These are phyloP conservation scores for Medicago lupulina DNA, from an alignment of 306 rosid genomes.

Conservation along the genomic window DNA sequence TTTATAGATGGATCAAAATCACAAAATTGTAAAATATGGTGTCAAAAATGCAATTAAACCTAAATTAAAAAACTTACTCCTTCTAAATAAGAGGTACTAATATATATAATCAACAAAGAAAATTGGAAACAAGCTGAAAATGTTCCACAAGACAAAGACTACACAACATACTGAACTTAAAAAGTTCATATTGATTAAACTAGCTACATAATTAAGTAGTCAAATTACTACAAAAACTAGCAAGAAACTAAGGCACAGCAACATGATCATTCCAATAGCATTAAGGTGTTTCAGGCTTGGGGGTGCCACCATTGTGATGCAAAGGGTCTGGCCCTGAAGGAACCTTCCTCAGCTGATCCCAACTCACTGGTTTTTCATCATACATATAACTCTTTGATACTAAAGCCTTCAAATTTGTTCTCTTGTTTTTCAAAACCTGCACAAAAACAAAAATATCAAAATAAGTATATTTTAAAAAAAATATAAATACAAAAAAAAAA, in stretches of 20 bases:
- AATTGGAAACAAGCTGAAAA: background rate
- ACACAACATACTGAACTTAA: background rate
- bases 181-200: too few species aligned
- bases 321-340: background rate
- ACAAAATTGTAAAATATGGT: too few species aligned
- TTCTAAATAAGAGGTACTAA: too few species aligned
- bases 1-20: too few species aligned
- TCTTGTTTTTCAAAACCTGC: background rate
- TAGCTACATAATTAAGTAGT: background rate
- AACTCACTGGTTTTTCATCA: background rate
- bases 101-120: too few species aligned
- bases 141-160: background rate
- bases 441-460: background rate
- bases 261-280: background rate
- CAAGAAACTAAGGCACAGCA: background rate
- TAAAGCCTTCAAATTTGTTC: background rate
- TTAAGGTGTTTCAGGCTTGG: background rate
- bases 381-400: background rate
- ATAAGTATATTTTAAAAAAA: too few species aligned
- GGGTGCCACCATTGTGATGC: background rate
- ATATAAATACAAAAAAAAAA: too few species aligned
- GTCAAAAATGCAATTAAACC: too few species aligned
- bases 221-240: background rate
- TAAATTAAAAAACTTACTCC: too few species aligned
- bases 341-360: background rate